phyloP scores from a whole-genome alignment of 768 basidiomycete species.

The Amanita molliuscula region DNA sequence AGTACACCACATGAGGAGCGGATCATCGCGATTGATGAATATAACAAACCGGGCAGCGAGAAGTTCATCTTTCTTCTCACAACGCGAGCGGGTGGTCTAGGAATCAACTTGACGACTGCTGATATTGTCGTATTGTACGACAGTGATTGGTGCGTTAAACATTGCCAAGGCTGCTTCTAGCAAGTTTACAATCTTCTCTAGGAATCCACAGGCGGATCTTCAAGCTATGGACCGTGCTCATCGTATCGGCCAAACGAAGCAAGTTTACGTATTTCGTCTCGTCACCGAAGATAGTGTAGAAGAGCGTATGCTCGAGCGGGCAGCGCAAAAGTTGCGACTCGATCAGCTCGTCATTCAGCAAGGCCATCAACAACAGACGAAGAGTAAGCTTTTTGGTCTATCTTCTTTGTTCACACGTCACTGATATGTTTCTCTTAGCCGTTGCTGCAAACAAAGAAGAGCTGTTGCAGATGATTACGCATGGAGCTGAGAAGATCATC shows the following conservation, averaged over 20 bases:
- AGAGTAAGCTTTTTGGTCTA: conserved; percentile 37
- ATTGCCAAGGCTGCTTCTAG: background rate
- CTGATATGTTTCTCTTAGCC: conserved; percentile 16
- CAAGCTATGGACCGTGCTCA: conserved; percentile 99
- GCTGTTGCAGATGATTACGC: conserved; percentile 94
- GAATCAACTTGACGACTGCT: conserved; percentile 87
- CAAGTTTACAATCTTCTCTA: conserved; percentile 15
- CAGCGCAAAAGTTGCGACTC: conserved; percentile 88
- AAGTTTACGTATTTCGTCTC: conserved; percentile 96
- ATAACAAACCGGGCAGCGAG: conserved; percentile 88
- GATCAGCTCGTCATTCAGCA: conserved; percentile 98
- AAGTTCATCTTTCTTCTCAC: conserved; percentile 96
- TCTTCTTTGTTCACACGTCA: background rate
- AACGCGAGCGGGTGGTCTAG: conserved; percentile 92
- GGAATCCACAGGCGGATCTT: conserved; percentile 98
- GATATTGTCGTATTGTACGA: conserved; percentile 95
- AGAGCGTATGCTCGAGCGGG: conserved; percentile 89
- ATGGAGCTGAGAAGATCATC: conserved; percentile 96
- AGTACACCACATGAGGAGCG: conserved; percentile 95
- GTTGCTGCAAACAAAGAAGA: conserved; percentile 95
- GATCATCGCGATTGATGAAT: conserved; percentile 92
- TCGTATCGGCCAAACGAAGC: conserved; percentile 94
- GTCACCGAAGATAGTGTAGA: conserved; percentile 94
- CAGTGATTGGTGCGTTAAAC: conserved; percentile 72
- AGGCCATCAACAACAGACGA: conserved; percentile 73